phyloP scores from a whole-genome alignment of 129 eudicot species.

The Flaveria sonorensis region DNA sequence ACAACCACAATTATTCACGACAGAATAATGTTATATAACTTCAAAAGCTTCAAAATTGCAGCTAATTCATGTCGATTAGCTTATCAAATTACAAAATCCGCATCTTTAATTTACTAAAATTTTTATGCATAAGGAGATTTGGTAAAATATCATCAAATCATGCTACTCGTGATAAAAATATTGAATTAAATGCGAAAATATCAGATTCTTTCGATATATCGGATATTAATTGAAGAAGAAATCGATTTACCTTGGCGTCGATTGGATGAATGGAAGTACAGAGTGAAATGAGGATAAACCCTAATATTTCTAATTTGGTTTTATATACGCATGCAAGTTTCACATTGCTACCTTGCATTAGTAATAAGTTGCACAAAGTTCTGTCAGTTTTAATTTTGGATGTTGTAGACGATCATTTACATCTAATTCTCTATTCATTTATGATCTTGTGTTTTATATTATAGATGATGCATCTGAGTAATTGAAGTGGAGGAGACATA shows the following conservation, averaged over 20 bases:
- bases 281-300: conserved; percentile 12
- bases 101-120: background rate
- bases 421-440: too few species aligned
- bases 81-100: background rate
- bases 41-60: background rate
- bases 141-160: background rate
- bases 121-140: background rate
- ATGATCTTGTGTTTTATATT: too few species aligned
- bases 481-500: too few species aligned
- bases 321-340: conserved; percentile 5
- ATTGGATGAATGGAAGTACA: conserved; percentile 3
- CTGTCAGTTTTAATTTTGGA: too few species aligned
- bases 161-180: too few species aligned
- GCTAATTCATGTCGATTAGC: background rate
- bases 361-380: too few species aligned
- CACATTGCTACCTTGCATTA: conserved; percentile 6
- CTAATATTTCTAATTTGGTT: conserved; percentile 2
- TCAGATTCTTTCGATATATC: too few species aligned
- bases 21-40: background rate
- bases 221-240: background rate
- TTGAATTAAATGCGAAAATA: too few species aligned
- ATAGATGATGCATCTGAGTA: too few species aligned
- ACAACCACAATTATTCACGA: background rate
- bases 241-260: conserved; percentile 24
- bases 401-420: too few species aligned